A percentile compares a stretch with the other conserved stretches of the same genome.
Conservation (phyloP, 2,329 filamentous ascomycete genomes). For the Scytalidium lignicola region DNA sequence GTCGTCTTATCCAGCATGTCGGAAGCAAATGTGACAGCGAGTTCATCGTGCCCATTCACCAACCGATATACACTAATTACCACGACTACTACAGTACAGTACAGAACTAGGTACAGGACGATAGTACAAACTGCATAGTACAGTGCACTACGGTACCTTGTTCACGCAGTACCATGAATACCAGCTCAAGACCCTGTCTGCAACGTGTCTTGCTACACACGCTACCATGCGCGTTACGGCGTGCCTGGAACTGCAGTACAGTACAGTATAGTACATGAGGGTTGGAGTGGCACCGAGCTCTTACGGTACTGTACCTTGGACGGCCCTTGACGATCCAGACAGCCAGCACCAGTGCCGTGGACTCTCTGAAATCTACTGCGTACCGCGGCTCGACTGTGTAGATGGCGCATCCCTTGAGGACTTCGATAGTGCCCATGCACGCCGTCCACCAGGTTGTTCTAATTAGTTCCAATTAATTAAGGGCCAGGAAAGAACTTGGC, state of each 20-base stretch:
- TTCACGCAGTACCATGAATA: too few species aligned
- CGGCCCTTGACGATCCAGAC: too few species aligned
- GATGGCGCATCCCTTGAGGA: background rate
- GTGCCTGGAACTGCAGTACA: background rate
- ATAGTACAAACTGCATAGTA: too few species aligned
- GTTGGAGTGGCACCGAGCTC: background rate
- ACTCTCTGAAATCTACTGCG: background rate
- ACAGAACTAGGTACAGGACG: background rate
- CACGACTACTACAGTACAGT: too few species aligned
- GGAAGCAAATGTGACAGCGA: background rate
- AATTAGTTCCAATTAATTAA: too few species aligned
- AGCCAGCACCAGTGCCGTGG: background rate
- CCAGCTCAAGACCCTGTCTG: background rate
- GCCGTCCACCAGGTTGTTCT: background rate
- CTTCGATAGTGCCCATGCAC: background rate
- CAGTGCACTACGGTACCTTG: too few species aligned
- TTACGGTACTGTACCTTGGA: too few species aligned
- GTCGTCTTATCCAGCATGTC: background rate
- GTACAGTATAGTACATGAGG: background rate
- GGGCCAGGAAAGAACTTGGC: background rate
- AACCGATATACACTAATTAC: too few species aligned
- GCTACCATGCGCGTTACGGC: background rate
- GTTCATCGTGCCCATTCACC: too few species aligned
- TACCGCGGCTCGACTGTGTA: too few species aligned
- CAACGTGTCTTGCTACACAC: background rate